A percentile compares a stretch with the other conserved stretches of the same genome.
Conservation (phyloP, 768 basidiomycete genomes). For the Lactifluus piperatus region DNA sequence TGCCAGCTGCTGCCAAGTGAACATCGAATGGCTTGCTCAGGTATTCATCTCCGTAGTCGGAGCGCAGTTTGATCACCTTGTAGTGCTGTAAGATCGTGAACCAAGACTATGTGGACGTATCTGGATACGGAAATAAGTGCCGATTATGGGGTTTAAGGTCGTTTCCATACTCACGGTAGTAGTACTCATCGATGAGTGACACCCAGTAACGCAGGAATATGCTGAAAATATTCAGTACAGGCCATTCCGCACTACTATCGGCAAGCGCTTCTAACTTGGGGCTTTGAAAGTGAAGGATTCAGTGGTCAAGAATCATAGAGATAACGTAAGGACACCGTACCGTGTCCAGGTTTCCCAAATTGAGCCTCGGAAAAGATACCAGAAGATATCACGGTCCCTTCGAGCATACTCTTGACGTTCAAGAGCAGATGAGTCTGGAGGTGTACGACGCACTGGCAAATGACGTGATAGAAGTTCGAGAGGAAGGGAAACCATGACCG, state of each 20-base stretch:
- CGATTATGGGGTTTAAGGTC: background rate
- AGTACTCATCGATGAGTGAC: constrained; percentile 81
- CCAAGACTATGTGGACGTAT: constrained; percentile 13
- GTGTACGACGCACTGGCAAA: constrained; percentile 64
- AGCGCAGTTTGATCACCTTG: too few relatives aligned
- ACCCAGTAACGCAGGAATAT: constrained; percentile 78
- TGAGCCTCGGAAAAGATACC: constrained; percentile 83
- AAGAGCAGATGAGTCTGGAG: constrained; percentile 51
- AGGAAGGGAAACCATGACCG: constrained; percentile 53
- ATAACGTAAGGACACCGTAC: constrained; percentile 29
- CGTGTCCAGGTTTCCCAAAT: constrained; percentile 77
- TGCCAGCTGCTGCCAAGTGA: too few relatives aligned
- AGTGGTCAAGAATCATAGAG: constrained; percentile 25
- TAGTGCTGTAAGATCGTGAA: background rate
- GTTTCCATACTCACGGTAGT: constrained; percentile 63
- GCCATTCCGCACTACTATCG: constrained; percentile 45
- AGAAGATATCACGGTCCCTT: too few relatives aligned
- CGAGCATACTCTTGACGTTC: too few relatives aligned
- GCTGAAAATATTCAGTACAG: constrained; percentile 57
- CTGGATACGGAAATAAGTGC: constrained; percentile 1
- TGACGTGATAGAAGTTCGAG: constrained; percentile 70
- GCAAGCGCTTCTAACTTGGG: too few relatives aligned
- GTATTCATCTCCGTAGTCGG: too few relatives aligned
- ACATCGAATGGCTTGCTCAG: too few relatives aligned
- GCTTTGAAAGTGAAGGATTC: too few relatives aligned